Conservation (phyloP, 345 rosid species). For the Cochlearia excelsa region DNA sequence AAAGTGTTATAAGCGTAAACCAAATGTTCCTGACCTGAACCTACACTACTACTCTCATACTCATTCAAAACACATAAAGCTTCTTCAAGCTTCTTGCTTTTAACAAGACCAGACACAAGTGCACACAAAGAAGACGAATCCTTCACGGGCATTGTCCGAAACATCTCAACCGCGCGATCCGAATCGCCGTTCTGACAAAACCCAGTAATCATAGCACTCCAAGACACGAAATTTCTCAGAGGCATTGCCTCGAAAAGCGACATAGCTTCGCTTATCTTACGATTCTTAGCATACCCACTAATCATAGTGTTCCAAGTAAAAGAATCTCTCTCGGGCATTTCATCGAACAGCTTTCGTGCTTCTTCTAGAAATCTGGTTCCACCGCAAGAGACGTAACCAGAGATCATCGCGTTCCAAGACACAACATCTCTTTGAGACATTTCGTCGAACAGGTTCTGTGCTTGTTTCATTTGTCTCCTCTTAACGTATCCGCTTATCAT, state of each 20-base stretch:
- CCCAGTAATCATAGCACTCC: conserved; percentile 63
- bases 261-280: conserved; percentile 54
- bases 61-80: conserved; percentile 47
- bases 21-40: conserved; percentile 38
- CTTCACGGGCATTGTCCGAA: conserved; percentile 50
- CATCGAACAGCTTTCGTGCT: conserved; percentile 36
- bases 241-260: conserved; percentile 54
- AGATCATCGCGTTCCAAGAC: conserved; percentile 66
- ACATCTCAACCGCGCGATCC: conserved; percentile 44
- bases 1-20: conserved; percentile 66
- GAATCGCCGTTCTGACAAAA: conserved; percentile 52
- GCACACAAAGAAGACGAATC: conserved; percentile 52
- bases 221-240: conserved; percentile 45
- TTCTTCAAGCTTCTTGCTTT: conserved; percentile 52
- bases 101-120: conserved; percentile 62
- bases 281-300: conserved; percentile 63
- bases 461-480: conserved; percentile 43
- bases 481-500: conserved; percentile 58
- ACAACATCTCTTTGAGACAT: conserved; percentile 57
- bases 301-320: conserved; percentile 76
- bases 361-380: conserved; percentile 39
- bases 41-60: conserved; percentile 19
- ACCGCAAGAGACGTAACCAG: conserved; percentile 54
- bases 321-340: conserved; percentile 35
- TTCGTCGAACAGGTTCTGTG: conserved; percentile 55